Evolutionary conservation across 2,329 filamentous ascomycete species (phyloP).

Genomic region (Cladobotryum protrusum): DNA sequence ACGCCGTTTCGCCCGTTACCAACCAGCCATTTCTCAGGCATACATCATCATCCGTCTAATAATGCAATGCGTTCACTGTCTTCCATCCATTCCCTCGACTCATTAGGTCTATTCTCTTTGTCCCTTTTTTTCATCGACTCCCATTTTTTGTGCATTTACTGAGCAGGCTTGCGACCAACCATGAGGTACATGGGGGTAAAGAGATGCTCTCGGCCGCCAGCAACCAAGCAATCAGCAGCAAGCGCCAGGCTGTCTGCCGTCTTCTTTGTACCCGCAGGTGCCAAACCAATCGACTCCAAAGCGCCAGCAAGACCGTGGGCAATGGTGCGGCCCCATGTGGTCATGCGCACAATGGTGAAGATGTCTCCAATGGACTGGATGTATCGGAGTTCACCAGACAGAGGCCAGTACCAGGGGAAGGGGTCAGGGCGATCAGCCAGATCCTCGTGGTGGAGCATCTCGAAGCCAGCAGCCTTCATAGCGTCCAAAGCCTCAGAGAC

Average conservation of each 20-base stretch:
- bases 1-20: not conserved
- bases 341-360: constrained; percentile 83
- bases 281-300: constrained; percentile 68
- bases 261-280: constrained; percentile 82
- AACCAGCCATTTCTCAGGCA: not conserved
- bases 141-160: constrained; percentile 7
- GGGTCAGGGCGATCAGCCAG: constrained; percentile 45
- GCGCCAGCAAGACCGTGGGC: constrained; percentile 72
- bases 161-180: constrained; percentile 75
- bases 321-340: constrained; percentile 67
- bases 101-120: constrained; percentile 3
- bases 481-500: constrained; percentile 71
- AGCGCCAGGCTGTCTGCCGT: constrained; percentile 83
- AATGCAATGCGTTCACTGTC: not conserved
- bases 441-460: constrained; percentile 52
- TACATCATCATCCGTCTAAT: constrained; percentile 5
- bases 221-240: constrained; percentile 79
- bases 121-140: not conserved
- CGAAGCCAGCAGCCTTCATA: constrained; percentile 79
- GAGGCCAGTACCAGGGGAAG: constrained; percentile 13
- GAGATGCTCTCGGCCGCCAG: constrained; percentile 80
- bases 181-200: constrained; percentile 99
- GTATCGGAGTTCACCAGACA: constrained; percentile 61
- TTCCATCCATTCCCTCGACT: not conserved
- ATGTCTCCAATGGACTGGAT: constrained; percentile 74